Conservation (phyloP, 441 rosid genomes). For the Adansonia madagascariensis region DNA sequence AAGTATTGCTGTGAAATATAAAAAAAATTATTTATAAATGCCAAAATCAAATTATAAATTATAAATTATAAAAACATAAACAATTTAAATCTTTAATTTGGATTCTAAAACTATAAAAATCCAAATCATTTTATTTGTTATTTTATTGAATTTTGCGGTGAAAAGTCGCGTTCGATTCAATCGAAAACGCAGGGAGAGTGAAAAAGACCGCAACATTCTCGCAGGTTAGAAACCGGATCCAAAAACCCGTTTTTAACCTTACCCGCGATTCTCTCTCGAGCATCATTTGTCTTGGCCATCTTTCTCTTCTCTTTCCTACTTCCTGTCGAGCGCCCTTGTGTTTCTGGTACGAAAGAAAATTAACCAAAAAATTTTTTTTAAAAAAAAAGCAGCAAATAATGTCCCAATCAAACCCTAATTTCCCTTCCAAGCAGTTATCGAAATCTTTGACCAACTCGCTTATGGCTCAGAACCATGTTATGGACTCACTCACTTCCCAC, state of each 20-base stretch:
- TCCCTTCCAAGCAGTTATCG: constrained; percentile 23
- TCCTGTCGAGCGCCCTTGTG: background rate
- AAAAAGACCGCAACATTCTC: background rate
- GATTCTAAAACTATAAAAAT: no score
- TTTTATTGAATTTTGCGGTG: no score
- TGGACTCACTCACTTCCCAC: constrained; percentile 87
- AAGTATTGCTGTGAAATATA: no score
- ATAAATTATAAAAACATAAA: no score
- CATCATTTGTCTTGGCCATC: constrained; percentile 5
- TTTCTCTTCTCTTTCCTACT: background rate
- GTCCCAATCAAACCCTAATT: constrained; percentile 39
- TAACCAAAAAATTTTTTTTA: background rate
- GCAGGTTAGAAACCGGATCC: background rate
- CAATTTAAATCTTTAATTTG: no score
- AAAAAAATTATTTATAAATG: no score
- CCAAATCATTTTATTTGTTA: no score
- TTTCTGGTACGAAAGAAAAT: constrained; percentile 22
- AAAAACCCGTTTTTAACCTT: background rate
- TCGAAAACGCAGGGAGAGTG: no score
- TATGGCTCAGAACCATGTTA: constrained; percentile 62
- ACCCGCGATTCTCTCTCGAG: constrained; percentile 13
- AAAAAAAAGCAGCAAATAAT: constrained; percentile 20
- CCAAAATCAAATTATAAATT: no score
- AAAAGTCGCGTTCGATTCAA: no score
- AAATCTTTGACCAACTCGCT: constrained; percentile 35